Evolutionary conservation across 805 yeast genomes (phyloP), one percentile per base, ranked within the genome.

Genomic region (Saccharomycopsis schoenii): DNA sequence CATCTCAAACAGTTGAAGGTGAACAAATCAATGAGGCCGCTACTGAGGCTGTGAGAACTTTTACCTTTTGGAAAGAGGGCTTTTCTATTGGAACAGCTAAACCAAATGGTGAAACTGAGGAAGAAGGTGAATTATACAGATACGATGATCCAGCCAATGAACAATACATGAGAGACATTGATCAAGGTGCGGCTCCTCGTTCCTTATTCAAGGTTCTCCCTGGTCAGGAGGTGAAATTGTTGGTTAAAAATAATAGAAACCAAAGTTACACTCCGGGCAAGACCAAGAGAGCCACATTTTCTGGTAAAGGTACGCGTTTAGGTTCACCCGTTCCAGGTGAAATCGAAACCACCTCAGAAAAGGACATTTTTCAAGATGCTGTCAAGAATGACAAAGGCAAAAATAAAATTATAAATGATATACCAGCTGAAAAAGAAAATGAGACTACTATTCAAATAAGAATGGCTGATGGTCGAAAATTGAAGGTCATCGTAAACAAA

Each of bases 11-110:
- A 1, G 68, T 73, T n/a, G 74, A 72, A 25, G 71, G 71, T 8
- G 79, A 77, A 63, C 71, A 77, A 1, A 62, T 60, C 17, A 67
- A 68, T 1, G 59, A 64, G 8, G 63, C 68, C 11, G 67, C 70
- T 34, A 77, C 74, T 47, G 84, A 83, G 62, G 97, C 86, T 4
- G 79, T 80, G 17, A 81, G 98, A 69, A 88, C 88, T 52, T 86
- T 94, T 64, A 89, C 96, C 0, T 93, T 94, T 71, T 94, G 99
- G 99, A 86, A 84, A 67, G 93, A 94, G 68, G 99, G 99, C 1
- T 94, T 94, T 74, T 89, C 90, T 64, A 91, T 94, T 29, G 52
- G 52, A 15, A 21, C 52, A 9, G 52, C 52, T 24, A 47, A 24
- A 12, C 52, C 34, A 24, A 47, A 47, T 47, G 52, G 52, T 47